A percentile compares a stretch with the other conserved stretches of the same genome.
Evolutionary conservation across 306 rosid species (phyloP).

Genomic region (Lithocarpus polystachyus): DNA sequence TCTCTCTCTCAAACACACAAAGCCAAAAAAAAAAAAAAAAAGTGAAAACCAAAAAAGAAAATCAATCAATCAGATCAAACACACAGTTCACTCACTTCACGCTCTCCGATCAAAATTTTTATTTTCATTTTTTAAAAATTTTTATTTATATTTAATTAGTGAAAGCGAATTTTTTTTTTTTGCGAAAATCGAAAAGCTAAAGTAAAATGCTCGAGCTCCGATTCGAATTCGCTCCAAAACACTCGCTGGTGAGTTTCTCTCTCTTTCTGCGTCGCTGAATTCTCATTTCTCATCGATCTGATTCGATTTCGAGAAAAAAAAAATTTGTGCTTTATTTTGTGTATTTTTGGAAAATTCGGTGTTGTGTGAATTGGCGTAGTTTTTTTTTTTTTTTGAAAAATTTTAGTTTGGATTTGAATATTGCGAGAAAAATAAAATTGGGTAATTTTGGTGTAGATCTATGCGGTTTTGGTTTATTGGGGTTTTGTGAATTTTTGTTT

Average conservation of each 20-base stretch:
- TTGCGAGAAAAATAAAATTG: not conserved
- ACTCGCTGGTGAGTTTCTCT: conserved; percentile 32
- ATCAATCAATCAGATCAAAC: too few species aligned
- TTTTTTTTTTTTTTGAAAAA: not conserved
- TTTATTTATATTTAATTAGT: too few species aligned
- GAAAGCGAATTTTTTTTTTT: too few species aligned
- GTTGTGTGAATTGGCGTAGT: not conserved
- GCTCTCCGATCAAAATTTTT: too few species aligned
- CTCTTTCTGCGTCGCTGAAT: too few species aligned
- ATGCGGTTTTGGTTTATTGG: conserved; percentile 1
- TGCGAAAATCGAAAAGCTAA: not conserved
- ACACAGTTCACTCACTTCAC: too few species aligned
- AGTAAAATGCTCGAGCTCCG: conserved; percentile 44
- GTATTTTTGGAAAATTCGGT: not conserved
- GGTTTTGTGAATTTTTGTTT: not conserved
- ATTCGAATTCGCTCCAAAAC: conserved; percentile 31
- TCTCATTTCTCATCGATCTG: not conserved
- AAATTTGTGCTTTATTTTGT: not conserved
- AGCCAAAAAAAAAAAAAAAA: too few species aligned
- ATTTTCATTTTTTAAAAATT: too few species aligned
- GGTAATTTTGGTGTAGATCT: conserved; percentile 28
- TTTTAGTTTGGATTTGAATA: not conserved
- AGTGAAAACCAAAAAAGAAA: too few species aligned
- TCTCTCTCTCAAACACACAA: too few species aligned
- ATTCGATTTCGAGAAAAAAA: not conserved